Evolutionary conservation across 2,329 filamentous ascomycete genomes (phyloP).

Genomic region (Pseudofabraea citricarpa): DNA sequence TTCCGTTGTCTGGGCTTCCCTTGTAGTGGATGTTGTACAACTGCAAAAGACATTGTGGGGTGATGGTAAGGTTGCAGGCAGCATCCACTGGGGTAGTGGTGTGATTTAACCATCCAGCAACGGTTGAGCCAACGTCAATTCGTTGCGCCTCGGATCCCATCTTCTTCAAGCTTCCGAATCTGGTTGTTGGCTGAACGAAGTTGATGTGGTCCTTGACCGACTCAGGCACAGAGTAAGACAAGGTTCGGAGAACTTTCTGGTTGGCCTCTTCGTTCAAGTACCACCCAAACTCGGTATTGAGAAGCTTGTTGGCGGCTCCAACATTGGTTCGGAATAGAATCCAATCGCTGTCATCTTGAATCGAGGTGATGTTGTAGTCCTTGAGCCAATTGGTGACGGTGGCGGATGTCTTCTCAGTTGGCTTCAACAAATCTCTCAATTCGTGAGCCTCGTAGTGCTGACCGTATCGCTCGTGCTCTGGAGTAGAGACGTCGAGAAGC

Average conservation of each 20-base stretch:
- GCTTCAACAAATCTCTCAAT: constrained; percentile 37
- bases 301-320: too few species aligned
- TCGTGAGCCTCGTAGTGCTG: constrained; percentile 40
- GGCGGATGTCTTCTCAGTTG: constrained; percentile 30
- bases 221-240: constrained; percentile 35
- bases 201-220: constrained; percentile 31
- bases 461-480: constrained; percentile 41
- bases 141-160: not conserved
- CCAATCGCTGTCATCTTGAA: too few species aligned
- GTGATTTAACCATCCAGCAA: too few species aligned
- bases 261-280: constrained; percentile 36
- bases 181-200: constrained; percentile 36
- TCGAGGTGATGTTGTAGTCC: too few species aligned
- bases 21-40: constrained; percentile 25
- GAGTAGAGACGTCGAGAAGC: constrained; percentile 36
- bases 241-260: constrained; percentile 41
- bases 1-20: constrained; percentile 9
- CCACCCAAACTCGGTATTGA: constrained; percentile 21
- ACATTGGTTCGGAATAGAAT: too few species aligned
- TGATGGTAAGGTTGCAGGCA: constrained; percentile 26
- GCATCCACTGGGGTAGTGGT: too few species aligned
- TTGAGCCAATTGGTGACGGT: constrained; percentile 40
- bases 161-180: constrained; percentile 32
- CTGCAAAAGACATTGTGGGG: constrained; percentile 24
- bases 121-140: constrained; percentile 10